These are phyloP conservation scores for Saccharomyces paradoxus DNA, from an alignment of 805 yeast species.

Conservation along the genomic window DNA sequence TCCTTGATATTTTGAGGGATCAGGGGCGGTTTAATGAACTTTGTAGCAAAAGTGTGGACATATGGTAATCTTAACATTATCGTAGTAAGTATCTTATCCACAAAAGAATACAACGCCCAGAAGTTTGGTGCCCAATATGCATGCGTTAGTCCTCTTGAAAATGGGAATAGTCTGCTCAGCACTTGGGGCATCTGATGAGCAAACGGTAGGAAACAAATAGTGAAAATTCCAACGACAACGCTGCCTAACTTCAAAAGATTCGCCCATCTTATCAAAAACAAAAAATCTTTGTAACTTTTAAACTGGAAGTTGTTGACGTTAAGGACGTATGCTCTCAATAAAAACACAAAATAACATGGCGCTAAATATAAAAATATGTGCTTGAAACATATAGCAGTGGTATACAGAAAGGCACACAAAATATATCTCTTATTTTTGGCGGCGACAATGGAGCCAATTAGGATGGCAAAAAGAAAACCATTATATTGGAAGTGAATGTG, in stretches of 20 bases:
- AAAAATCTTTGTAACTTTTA: slow-evolving; percentile 28
- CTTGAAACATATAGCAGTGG: slow-evolving; percentile 79
- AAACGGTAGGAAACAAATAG: slow-evolving; percentile 74
- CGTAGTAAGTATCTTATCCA: slow-evolving; percentile 60
- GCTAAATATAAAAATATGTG: slow-evolving; percentile 90
- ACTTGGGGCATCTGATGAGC: slow-evolving; percentile 57
- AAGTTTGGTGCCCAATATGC: slow-evolving; percentile 99
- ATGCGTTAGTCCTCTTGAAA: slow-evolving; percentile 89
- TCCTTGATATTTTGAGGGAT: slow-evolving; percentile 26
- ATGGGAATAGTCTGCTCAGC: slow-evolving; percentile 73
- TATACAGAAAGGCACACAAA: slow-evolving; percentile 59
- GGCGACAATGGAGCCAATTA: slow-evolving; percentile 63
- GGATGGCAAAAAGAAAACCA: slow-evolving; percentile 82
- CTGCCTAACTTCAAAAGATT: slow-evolving; percentile 54
- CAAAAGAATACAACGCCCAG: slow-evolving; percentile 89
- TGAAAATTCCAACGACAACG: slow-evolving; percentile 54
- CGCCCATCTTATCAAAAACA: slow-evolving; percentile 41
- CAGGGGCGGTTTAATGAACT: slow-evolving; percentile 29
- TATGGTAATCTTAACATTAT: slow-evolving; percentile 33
- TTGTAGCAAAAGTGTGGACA: slow-evolving; percentile 35
- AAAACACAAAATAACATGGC: slow-evolving; percentile 81
- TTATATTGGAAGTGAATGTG: slow-evolving; percentile 97
- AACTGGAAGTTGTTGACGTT: slow-evolving; percentile 32
- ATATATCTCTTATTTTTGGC: slow-evolving; percentile 54
- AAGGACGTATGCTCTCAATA: slow-evolving; percentile 65